These are phyloP conservation scores for Tricharina praecox DNA, from an alignment of 495 filamentous ascomycete genomes.

Conservation along the genomic window DNA sequence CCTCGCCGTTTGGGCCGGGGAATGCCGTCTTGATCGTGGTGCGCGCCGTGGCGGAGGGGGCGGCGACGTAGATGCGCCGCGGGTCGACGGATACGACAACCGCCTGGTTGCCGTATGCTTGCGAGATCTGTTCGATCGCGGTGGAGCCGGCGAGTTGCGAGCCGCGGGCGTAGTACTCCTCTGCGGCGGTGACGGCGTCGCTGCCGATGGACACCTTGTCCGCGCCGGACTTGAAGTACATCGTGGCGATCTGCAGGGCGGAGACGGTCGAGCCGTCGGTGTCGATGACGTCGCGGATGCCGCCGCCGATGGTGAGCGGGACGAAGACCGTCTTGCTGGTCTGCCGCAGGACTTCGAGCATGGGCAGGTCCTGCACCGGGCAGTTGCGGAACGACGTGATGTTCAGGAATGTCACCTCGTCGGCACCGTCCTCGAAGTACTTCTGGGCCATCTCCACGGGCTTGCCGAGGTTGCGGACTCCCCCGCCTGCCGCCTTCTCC, in stretches of 20 bases:
- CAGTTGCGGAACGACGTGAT: conserved; percentile 96
- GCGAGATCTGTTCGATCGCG: conserved; percentile 84
- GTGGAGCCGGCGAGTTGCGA: conserved; percentile 58
- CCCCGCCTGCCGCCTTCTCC: conserved; percentile 61
- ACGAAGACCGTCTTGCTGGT: conserved; percentile 91
- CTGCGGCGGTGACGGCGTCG: conserved; percentile 80
- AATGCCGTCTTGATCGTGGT: conserved; percentile 54
- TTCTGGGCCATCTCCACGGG: conserved; percentile 83
- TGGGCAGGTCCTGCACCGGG: conserved; percentile 75
- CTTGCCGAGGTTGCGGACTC: conserved; percentile 86
- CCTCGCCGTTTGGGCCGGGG: conserved; percentile 59
- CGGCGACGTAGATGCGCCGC: conserved; percentile 69
- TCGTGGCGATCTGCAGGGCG: conserved; percentile 78
- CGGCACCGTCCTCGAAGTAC: conserved; percentile 93
- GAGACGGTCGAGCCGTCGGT: conserved; percentile 71
- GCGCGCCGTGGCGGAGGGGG: conserved; percentile 54
- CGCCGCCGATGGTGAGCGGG: conserved; percentile 88
- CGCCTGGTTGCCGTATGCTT: conserved; percentile 88
- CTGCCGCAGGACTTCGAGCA: conserved; percentile 78
- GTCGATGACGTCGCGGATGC: conserved; percentile 80
- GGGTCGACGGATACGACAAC: conserved; percentile 94
- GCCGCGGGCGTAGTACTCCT: conserved; percentile 60
- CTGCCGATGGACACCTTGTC: conserved; percentile 97
- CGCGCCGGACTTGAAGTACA: conserved; percentile 97
- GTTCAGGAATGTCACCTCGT: conserved; percentile 94